phyloP scores from a whole-genome alignment of 805 yeast species.

The Komagataella kurtzmanii region DNA sequence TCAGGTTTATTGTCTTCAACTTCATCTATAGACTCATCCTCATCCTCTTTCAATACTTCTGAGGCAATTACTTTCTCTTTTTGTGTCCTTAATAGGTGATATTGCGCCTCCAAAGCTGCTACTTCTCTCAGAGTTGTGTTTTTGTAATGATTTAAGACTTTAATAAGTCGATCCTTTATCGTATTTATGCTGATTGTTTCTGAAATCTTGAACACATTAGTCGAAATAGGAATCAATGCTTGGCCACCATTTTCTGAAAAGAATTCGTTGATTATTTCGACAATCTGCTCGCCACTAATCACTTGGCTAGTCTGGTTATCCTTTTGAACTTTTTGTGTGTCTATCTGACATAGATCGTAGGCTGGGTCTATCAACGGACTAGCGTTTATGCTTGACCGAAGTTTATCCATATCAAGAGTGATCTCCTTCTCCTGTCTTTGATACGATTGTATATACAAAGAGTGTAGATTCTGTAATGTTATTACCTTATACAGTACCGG shows the following conservation, averaged over 20 bases:
- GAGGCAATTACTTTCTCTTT: constrained; percentile 6
- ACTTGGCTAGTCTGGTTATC: constrained; percentile 11
- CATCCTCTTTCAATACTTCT: constrained; percentile 1
- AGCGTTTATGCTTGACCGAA: constrained; percentile 21
- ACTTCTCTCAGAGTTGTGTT: constrained; percentile 18
- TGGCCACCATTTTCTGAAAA: constrained; percentile 9
- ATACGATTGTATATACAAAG: constrained; percentile 18
- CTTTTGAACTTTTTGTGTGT: constrained; percentile 9
- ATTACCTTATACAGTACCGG: constrained; percentile 21
- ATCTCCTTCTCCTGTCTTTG: constrained; percentile 16
- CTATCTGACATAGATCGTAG: constrained; percentile 20
- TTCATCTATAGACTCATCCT: constrained; percentile 14
- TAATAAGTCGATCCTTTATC: constrained; percentile 20
- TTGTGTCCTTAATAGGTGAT: constrained; percentile 1
- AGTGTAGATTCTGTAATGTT: constrained; percentile 21
- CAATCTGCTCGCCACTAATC: constrained; percentile 19
- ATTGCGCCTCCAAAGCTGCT: constrained; percentile 22
- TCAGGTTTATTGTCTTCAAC: constrained; percentile 4
- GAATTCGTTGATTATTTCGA: constrained; percentile 19
- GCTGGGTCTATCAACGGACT: constrained; percentile 21
- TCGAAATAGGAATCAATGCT: constrained; percentile 15
- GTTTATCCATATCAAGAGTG: constrained; percentile 20
- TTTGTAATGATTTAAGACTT: constrained; percentile 18
- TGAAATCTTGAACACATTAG: constrained; percentile 18
- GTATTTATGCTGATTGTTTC: constrained; percentile 15